These are phyloP conservation scores for Inosperma sp. DNA, from an alignment of 768 basidiomycete species.

Conservation along the genomic window DNA sequence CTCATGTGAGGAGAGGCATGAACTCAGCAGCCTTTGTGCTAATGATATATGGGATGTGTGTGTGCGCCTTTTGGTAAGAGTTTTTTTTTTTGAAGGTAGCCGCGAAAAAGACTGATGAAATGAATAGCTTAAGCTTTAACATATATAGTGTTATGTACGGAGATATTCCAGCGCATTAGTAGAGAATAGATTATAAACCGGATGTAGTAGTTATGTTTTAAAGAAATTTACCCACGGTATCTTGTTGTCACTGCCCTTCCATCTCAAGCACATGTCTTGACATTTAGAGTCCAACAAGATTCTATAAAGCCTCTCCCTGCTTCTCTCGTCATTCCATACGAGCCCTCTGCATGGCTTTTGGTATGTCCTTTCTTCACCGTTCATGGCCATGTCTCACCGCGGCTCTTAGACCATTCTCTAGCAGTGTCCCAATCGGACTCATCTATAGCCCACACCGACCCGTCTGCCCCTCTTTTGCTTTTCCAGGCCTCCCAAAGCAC, in stretches of 20 bases:
- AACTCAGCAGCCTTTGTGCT: slow-evolving; percentile 63
- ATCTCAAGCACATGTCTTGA: slow-evolving; percentile 4
- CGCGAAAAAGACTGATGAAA: slow-evolving; percentile 11
- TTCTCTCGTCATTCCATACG: slow-evolving; percentile 14
- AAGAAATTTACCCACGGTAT: slow-evolving; percentile 38
- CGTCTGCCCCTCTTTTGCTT: slow-evolving; percentile 16
- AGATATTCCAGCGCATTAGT: slow-evolving; percentile 17
- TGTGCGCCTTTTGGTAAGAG: slow-evolving; percentile 87
- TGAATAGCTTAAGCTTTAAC: slow-evolving; percentile 67
- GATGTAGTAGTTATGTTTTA: slow-evolving; percentile 12
- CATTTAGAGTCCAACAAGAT: not conserved
- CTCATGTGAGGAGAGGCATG: slow-evolving; percentile 41
- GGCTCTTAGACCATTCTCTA: slow-evolving; percentile 18
- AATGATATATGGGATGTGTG: slow-evolving; percentile 66
- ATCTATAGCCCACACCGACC: slow-evolving; percentile 15
- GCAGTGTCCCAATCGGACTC: slow-evolving; percentile 16
- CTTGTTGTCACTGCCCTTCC: not conserved
- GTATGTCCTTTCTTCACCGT: slow-evolving; percentile 7
- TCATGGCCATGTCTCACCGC: not conserved
- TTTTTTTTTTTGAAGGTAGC: not conserved
- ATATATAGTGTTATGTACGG: slow-evolving; percentile 57
- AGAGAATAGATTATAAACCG: slow-evolving; percentile 12
- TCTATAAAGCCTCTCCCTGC: not conserved
- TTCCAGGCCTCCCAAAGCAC: slow-evolving; percentile 9
- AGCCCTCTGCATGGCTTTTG: slow-evolving; percentile 20